phyloP scores from a whole-genome alignment of 176 grass and related monocot genomes.

The Chloris gayana region DNA sequence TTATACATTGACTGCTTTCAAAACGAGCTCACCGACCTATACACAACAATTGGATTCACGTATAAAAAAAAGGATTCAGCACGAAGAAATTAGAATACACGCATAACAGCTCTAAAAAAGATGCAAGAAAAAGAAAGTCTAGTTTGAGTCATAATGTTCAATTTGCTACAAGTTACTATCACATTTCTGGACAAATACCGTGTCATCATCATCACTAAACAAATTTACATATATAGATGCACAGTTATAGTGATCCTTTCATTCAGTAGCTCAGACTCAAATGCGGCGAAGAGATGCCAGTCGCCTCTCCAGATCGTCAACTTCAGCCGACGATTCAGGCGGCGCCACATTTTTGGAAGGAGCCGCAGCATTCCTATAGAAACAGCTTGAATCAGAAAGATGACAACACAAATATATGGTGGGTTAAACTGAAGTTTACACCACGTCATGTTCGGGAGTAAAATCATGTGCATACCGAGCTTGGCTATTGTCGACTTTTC shows the following conservation, averaged over 20 bases:
- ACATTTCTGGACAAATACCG: constrained; percentile 5
- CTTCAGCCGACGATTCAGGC: constrained; percentile 66
- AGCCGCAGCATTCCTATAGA: constrained; percentile 46
- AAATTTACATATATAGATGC: constrained; percentile 56
- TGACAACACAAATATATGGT: too few relatives aligned
- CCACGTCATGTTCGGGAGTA: neutral
- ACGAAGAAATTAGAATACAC: too few relatives aligned
- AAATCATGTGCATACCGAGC: constrained; percentile 62
- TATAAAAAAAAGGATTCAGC: too few relatives aligned
- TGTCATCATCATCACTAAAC: constrained; percentile 15
- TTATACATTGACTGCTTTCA: too few relatives aligned
- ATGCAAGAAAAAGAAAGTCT: too few relatives aligned
- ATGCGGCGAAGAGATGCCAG: constrained; percentile 83
- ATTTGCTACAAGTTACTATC: constrained; percentile 24
- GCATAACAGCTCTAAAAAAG: too few relatives aligned
- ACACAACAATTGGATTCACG: too few relatives aligned
- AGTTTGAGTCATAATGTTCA: too few relatives aligned
- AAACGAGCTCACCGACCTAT: too few relatives aligned
- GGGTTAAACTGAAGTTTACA: neutral
- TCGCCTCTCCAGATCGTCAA: constrained; percentile 91
- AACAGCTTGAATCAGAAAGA: constrained; percentile 23
- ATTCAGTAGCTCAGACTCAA: constrained; percentile 49
- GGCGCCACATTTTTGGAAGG: constrained; percentile 45
- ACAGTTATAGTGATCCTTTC: constrained; percentile 26
- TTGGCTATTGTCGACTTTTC: constrained; percentile 54